Conservation (phyloP, 495 filamentous ascomycete genomes). For the Neurospora tetrasperma region DNA sequence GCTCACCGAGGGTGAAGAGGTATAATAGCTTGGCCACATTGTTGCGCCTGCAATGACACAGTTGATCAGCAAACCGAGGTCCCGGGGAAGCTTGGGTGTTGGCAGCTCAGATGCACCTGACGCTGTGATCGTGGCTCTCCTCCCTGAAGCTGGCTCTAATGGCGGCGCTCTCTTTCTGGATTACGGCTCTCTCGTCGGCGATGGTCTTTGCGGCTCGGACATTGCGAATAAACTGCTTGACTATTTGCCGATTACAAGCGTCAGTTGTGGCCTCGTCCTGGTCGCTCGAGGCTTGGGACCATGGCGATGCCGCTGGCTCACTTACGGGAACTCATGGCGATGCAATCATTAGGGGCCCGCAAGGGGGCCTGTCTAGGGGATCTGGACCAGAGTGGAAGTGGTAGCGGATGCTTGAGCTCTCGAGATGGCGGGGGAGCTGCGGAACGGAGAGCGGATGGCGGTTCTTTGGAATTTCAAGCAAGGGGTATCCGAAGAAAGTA, state of each 20-base stretch:
- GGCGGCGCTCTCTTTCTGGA: slow-evolving; percentile 96
- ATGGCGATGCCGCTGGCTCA: neutral
- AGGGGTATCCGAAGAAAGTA: neutral
- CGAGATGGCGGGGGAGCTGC: neutral
- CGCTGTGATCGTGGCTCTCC: slow-evolving; percentile 82
- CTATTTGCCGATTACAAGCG: slow-evolving; percentile 33
- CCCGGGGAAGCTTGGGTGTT: neutral
- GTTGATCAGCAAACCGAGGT: slow-evolving; percentile 9
- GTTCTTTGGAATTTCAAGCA: neutral
- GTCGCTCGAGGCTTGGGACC: neutral
- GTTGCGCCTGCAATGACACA: slow-evolving; percentile 60
- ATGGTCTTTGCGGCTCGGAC: slow-evolving; percentile 97
- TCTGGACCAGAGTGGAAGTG: slow-evolving; percentile 24
- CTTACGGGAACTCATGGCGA: slow-evolving; percentile 39
- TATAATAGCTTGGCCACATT: slow-evolving; percentile 98
- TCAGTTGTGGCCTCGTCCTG: neutral
- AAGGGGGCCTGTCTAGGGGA: slow-evolving; percentile 27
- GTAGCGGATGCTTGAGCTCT: neutral
- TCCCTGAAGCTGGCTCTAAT: slow-evolving; percentile 95
- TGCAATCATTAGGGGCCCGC: slow-evolving; percentile 24
- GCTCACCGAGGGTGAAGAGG: slow-evolving; percentile 95
- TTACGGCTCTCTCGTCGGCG: slow-evolving; percentile 93
- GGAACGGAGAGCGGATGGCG: neutral
- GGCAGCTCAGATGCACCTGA: slow-evolving; percentile 49
- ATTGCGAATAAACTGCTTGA: slow-evolving; percentile 99